phyloP scores from a whole-genome alignment of 164 flowering plant species.

The Taxillus chinensis region DNA sequence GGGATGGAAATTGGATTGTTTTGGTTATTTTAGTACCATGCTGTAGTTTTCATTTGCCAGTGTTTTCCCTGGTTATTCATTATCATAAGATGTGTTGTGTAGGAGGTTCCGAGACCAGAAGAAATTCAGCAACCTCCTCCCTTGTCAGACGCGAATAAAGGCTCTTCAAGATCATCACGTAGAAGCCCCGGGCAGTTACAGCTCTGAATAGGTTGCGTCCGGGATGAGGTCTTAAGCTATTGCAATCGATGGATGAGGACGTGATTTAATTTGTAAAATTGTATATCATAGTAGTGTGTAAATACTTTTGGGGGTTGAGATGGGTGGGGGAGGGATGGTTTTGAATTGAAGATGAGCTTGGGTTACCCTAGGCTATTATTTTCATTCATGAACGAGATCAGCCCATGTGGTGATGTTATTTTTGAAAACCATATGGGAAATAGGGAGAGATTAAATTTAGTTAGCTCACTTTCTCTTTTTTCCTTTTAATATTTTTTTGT shows the following conservation, averaged over 20 bases:
- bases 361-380: slow-evolving; percentile 24
- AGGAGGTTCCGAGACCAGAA: slow-evolving; percentile 53
- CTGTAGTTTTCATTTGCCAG: too few species aligned
- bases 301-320: slow-evolving; percentile 9
- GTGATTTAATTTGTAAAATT: slow-evolving; percentile 32
- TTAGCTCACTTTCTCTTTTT: slow-evolving; percentile 4
- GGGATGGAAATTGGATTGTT: too few species aligned
- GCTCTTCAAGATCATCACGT: slow-evolving; percentile 56
- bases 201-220: slow-evolving; percentile 18
- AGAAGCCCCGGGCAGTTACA: slow-evolving; percentile 45
- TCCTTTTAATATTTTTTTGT: slow-evolving; percentile 2
- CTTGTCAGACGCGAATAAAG: slow-evolving; percentile 25
- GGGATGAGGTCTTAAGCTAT: slow-evolving; percentile 7
- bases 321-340: slow-evolving; percentile 10
- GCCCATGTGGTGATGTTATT: slow-evolving; percentile 46
- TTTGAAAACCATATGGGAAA: slow-evolving; percentile 37
- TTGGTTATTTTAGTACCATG: too few species aligned
- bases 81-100: slow-evolving; percentile 11
- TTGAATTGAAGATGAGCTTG: slow-evolving; percentile 14
- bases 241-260: slow-evolving; percentile 10
- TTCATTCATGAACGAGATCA: slow-evolving; percentile 4
- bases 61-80: not conserved
- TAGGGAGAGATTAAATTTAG: slow-evolving; percentile 16
- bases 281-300: slow-evolving; percentile 34
- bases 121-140: slow-evolving; percentile 28